These are phyloP conservation scores for Skeletonema menzelii DNA, from an alignment of 108 stramenopile genomes.

Conservation along the genomic window DNA sequence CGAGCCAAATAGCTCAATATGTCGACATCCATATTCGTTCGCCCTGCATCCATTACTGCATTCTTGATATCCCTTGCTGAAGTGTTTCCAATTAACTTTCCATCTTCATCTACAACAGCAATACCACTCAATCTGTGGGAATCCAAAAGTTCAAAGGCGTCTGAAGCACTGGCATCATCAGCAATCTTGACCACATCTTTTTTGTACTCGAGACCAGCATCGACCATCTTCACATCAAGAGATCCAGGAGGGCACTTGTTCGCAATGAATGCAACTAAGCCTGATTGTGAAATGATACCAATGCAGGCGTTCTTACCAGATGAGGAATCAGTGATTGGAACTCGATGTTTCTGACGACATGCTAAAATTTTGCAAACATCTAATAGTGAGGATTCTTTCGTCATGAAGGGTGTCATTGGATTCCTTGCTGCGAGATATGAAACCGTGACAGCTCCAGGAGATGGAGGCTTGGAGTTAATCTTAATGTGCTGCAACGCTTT, in stretches of 20 bases:
- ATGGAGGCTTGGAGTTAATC: slow-evolving; percentile 27
- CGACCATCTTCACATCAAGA: slow-evolving; percentile 41
- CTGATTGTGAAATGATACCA: slow-evolving; percentile 48
- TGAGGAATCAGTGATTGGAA: slow-evolving; percentile 29
- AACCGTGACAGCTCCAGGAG: slow-evolving; percentile 46
- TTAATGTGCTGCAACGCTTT: slow-evolving; percentile 50
- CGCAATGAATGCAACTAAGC: slow-evolving; percentile 39
- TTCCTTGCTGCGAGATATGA: slow-evolving; percentile 51
- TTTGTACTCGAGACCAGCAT: slow-evolving; percentile 41
- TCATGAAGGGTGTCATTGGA: slow-evolving; percentile 30
- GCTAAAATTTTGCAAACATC: slow-evolving; percentile 49
- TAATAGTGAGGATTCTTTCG: slow-evolving; percentile 28
- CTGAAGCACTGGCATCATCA: slow-evolving; percentile 36
- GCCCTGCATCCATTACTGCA: slow-evolving; percentile 49
- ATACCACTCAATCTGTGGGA: slow-evolving; percentile 48
- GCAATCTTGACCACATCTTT: slow-evolving; percentile 41
- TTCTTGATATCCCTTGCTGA: slow-evolving; percentile 53
- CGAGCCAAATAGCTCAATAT: slow-evolving; percentile 48
- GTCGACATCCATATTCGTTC: slow-evolving; percentile 45
- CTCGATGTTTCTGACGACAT: slow-evolving; percentile 37
- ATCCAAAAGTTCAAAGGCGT: slow-evolving; percentile 56
- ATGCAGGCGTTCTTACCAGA: slow-evolving; percentile 28
- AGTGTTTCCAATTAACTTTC: slow-evolving; percentile 50
- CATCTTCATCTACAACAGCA: slow-evolving; percentile 60
- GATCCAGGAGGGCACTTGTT: slow-evolving; percentile 39